Conservation (phyloP, 2,329 filamentous ascomycete genomes). For the Colletotrichum melonis region DNA sequence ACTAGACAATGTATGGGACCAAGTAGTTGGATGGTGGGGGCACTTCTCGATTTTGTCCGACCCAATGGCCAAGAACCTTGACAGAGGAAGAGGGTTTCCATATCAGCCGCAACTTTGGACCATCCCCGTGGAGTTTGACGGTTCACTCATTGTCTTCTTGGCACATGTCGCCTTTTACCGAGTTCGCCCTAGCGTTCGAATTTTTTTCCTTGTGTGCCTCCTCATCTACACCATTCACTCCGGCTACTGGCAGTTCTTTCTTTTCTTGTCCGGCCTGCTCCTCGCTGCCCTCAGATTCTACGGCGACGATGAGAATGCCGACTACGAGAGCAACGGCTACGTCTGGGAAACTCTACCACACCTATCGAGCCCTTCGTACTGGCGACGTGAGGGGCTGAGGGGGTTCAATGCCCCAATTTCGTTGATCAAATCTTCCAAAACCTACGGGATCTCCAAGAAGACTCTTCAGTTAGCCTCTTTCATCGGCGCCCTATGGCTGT, state of each 20-base stretch:
- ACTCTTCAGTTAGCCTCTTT: background rate
- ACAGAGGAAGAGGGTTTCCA: constrained; percentile 31
- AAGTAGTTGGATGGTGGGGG: constrained; percentile 58
- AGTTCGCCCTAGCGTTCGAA: constrained; percentile 53
- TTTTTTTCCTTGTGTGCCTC: constrained; percentile 50
- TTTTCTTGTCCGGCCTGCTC: constrained; percentile 21
- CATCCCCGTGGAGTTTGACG: constrained; percentile 70
- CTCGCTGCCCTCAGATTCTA: background rate
- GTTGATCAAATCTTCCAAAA: background rate
- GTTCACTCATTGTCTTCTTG: constrained; percentile 69
- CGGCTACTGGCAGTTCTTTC: constrained; percentile 8
- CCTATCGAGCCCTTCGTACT: background rate
- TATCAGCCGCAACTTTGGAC: constrained; percentile 72
- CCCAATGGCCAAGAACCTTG: constrained; percentile 59
- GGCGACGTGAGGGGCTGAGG: background rate
- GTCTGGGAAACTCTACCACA: background rate
- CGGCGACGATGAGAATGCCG: background rate
- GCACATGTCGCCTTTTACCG: constrained; percentile 61
- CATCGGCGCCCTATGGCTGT: background rate
- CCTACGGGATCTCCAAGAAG: background rate
- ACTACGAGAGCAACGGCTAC: background rate
- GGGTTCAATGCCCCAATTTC: background rate
- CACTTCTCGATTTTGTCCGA: constrained; percentile 61
- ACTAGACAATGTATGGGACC: constrained; percentile 46
- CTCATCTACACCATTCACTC: constrained; percentile 51